Evolutionary conservation across 805 yeast species (phyloP).

Genomic region (Dipodascus geniculatus): DNA sequence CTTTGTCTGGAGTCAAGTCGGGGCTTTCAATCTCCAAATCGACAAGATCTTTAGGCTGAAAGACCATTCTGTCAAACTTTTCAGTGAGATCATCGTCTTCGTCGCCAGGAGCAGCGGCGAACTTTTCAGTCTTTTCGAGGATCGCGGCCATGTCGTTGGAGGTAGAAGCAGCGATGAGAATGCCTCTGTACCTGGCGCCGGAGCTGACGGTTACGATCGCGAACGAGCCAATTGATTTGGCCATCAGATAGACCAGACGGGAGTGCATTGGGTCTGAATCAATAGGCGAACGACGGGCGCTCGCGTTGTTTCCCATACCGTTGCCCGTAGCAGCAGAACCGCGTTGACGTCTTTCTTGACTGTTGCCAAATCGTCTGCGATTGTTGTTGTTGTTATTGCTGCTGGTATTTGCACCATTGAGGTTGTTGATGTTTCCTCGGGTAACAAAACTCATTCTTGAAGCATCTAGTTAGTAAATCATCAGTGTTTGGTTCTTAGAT

Average conservation of each 20-base stretch:
- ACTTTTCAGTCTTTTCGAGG: conserved; percentile 38
- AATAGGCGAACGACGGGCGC: neutral
- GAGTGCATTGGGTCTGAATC: conserved; percentile 34
- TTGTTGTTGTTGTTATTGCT: neutral
- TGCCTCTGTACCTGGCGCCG: conserved; percentile 49
- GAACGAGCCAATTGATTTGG: conserved; percentile 47
- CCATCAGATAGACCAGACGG: conserved; percentile 41
- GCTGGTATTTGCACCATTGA: neutral
- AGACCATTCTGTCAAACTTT: conserved; percentile 33
- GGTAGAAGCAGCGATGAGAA: conserved; percentile 36
- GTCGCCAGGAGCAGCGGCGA: conserved; percentile 27
- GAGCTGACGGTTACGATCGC: conserved; percentile 49
- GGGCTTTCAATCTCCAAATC: conserved; percentile 36
- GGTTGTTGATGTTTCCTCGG: conserved; percentile 1
- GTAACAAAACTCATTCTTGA: neutral
- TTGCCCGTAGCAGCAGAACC: neutral
- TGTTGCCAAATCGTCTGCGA: neutral
- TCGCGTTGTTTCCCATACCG: neutral
- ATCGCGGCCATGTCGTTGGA: conserved; percentile 44
- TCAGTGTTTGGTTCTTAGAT: too few species aligned
- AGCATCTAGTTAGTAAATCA: neutral
- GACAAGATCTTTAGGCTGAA: conserved; percentile 39
- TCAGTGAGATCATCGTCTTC: conserved; percentile 24
- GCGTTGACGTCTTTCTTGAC: neutral
- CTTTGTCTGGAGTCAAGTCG: conserved; percentile 23